phyloP scores from a whole-genome alignment of 345 rosid genomes.

The Citrus sp. region DNA sequence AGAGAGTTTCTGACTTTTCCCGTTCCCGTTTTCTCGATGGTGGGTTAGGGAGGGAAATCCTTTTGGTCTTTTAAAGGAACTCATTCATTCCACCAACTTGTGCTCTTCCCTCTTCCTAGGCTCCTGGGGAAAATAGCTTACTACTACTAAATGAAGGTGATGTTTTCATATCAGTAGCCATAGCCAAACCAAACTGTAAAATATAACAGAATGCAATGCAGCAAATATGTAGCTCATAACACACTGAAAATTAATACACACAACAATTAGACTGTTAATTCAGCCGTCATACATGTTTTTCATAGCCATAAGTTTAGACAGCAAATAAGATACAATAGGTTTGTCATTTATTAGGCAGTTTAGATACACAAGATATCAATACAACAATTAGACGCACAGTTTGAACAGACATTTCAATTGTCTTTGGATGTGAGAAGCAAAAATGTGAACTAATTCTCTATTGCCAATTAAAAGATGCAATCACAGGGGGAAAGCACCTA shows the following conservation, averaged over 20 bases:
- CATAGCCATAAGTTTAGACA: background rate
- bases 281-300: background rate
- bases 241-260: background rate
- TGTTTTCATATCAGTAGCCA: background rate
- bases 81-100: too few relatives aligned
- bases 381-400: background rate
- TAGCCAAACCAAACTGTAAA: background rate
- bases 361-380: background rate
- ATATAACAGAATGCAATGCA: background rate
- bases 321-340: background rate
- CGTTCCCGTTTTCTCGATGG: too few relatives aligned
- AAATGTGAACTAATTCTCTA: background rate
- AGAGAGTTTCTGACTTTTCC: too few relatives aligned
- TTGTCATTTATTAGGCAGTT: background rate
- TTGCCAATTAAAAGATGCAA: background rate
- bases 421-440: background rate
- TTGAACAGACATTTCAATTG: constrained; percentile 15
- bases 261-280: background rate
- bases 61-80: too few relatives aligned
- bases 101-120: too few relatives aligned
- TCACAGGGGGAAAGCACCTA: background rate
- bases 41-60: too few relatives aligned
- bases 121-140: too few relatives aligned
- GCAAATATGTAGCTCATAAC: background rate
- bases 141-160: background rate